phyloP scores from a whole-genome alignment of 169 alveolate genomes.

The Cryptosporidium ubiquitum region DNA sequence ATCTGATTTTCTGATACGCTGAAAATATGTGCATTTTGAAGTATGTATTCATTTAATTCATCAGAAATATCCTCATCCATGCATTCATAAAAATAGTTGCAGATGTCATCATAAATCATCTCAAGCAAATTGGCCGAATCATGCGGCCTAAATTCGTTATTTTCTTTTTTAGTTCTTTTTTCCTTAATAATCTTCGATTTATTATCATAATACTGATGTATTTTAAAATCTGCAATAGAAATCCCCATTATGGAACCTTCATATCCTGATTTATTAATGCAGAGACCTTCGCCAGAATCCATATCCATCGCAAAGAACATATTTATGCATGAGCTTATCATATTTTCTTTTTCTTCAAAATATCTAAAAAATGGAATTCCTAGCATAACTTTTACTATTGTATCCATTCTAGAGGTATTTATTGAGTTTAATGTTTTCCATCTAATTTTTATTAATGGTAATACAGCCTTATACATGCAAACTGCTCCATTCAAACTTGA shows the following conservation, averaged over 20 bases:
- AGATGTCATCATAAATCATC: constrained; percentile 34
- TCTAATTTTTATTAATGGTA: constrained; percentile 55
- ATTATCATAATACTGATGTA: constrained; percentile 12
- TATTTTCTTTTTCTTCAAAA: constrained; percentile 47
- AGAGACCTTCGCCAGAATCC: constrained; percentile 18
- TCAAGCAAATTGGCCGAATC: constrained; percentile 47
- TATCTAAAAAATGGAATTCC: constrained; percentile 60
- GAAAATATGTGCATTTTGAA: constrained; percentile 10
- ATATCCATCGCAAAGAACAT: constrained; percentile 19
- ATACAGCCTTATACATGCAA: constrained; percentile 59
- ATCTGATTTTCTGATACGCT: constrained; percentile 16
- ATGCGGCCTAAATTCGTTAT: background rate
- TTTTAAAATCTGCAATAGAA: constrained; percentile 26
- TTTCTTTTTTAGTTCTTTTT: background rate
- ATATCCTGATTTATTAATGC: constrained; percentile 1
- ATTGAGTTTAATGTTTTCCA: constrained; percentile 51
- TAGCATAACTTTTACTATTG: constrained; percentile 33
- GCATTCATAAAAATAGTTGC: constrained; percentile 62
- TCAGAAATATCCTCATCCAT: constrained; percentile 32
- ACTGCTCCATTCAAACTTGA: constrained; percentile 50
- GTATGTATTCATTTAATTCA: constrained; percentile 32
- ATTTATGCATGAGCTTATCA: constrained; percentile 33
- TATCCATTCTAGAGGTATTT: constrained; percentile 30
- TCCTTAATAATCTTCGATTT: background rate
- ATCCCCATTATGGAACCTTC: constrained; percentile 39